Base-by-base conservation (phyloP, 306 rosid species). In the Abrus precatorius region DNA sequence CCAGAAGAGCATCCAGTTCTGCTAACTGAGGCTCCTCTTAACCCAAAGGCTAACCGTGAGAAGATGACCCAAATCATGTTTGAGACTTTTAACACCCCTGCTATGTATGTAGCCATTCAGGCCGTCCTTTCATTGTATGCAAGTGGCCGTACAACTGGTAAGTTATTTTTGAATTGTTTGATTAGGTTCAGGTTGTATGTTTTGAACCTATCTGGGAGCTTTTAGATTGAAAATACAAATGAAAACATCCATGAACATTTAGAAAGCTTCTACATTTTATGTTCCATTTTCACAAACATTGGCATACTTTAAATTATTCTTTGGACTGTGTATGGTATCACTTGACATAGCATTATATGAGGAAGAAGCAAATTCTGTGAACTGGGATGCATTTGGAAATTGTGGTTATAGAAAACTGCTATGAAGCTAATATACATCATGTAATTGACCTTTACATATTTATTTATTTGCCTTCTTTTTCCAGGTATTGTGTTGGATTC, bases 41-140 rank as follows among this genome's bases (percentile, higher is more conserved):
- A 95, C 83, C 99, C 99, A 9, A 95, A 95, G 83, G 99, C 99
- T 12, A 95, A 95, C 38, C 98, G 99, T 60, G 99, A 95, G 85
- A 95, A 95, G 87, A 95, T 95, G 99, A 95, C 99, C 74, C 99
- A 95, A 87, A 95, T 95, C 84, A 95, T 95, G 99, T 95, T 95
- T 59, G 99, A 95, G 90, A 95, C 99, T 32, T 95, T 95, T 60
- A 95, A 93, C 78, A 80, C 99, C 78, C 99, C 99, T 40, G 99
- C 99, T 9, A 95, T 95, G 99, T 95, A 95, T 84, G 99, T 95
- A 1, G 99, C 99, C 85, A 95, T 95, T 85, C 99, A 95, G 87
- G 99, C 99, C 30, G 99, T 95, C 82, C 97, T 95, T 74, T 95
- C 99, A 69, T 88, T 95, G 14, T 95, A 95, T 78, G 98, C 99